Evolutionary conservation across 306 rosid species (phyloP).

Genomic region (Cicer bijugum): DNA sequence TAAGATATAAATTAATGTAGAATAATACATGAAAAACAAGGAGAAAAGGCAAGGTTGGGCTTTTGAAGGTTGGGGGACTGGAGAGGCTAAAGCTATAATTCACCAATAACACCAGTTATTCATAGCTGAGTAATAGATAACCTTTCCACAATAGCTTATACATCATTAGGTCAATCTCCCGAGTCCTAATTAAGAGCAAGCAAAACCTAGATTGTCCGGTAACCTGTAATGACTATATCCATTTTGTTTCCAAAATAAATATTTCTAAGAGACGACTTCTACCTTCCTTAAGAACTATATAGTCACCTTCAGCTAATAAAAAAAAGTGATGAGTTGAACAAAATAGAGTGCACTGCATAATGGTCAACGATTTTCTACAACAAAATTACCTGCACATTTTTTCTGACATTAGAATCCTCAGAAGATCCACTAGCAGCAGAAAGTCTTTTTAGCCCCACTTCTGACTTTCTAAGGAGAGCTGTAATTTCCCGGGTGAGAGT

Average conservation of each 20-base stretch:
- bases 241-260: conserved; percentile 3
- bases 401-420: conserved; percentile 70
- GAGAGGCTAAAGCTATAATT: conserved; percentile 23
- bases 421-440: conserved; percentile 61
- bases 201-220: conserved; percentile 9
- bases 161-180: background rate
- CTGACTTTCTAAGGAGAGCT: conserved; percentile 65
- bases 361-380: background rate
- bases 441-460: conserved; percentile 62
- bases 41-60: background rate
- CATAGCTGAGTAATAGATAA: background rate
- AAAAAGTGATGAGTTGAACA: background rate
- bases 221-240: background rate
- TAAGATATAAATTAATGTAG: conserved; percentile 2
- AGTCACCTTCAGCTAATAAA: conserved; percentile 13
- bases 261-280: background rate
- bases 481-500: conserved; percentile 73
- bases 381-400: conserved; percentile 75
- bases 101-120: conserved; percentile 25
- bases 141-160: conserved; percentile 16
- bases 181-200: background rate
- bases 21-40: conserved; percentile 28
- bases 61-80: background rate
- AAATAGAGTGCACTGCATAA: conserved; percentile 4
- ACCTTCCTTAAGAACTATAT: conserved; percentile 28